Evolutionary conservation across 805 yeast genomes (phyloP), one percentile per base, ranked within the genome.

Genomic region (Candida ascalaphidarum): DNA sequence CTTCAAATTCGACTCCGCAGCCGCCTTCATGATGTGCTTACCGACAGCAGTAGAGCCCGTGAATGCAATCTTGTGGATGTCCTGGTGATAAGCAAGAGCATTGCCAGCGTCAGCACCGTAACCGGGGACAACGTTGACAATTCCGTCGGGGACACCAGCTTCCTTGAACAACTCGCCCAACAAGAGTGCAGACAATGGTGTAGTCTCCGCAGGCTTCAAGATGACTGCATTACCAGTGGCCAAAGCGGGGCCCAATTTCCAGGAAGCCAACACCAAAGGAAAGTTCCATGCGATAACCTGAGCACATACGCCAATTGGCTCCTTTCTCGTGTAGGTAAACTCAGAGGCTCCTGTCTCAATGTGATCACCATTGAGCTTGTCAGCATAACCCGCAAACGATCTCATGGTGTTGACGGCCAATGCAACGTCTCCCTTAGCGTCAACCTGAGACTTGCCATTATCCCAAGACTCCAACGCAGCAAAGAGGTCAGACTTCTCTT

Each of bases 231-330:
- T 84, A 61, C 95, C 95, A 30, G 94, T 74, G 32, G 94, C 94
- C 40, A 86, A 58, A 32, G 94, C 94, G 26, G 96, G 96, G 34
- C 88, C 95, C 36, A 88, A 65, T 60, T 88, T 88, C 96, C 96
- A 88, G 17, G 94, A 67, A 66, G 85, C 81, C 92, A 88, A 86
- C 54, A 84, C 70, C 44, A 88, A 61, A 38, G 96, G 96, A 75
- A 85, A 88, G 65, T 88, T 88, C 96, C 96, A 88, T 44, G 96
- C 96, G 42, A 88, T 86, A 50, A 88, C 82, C 58, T 84, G 94
- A 34, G 95, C 96, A 55, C 94, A 84, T 26, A 88, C 96, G 53
- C 96, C 96, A 46, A 83, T 65, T 34, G 96, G 95, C 60, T 86
- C 95, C 58, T 81, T 80, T 55, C 77, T 74, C 40, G 89, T 78